phyloP scores from a whole-genome alignment of 1,284 basidiomycete species.

The Lignosus rhinocerotis region DNA sequence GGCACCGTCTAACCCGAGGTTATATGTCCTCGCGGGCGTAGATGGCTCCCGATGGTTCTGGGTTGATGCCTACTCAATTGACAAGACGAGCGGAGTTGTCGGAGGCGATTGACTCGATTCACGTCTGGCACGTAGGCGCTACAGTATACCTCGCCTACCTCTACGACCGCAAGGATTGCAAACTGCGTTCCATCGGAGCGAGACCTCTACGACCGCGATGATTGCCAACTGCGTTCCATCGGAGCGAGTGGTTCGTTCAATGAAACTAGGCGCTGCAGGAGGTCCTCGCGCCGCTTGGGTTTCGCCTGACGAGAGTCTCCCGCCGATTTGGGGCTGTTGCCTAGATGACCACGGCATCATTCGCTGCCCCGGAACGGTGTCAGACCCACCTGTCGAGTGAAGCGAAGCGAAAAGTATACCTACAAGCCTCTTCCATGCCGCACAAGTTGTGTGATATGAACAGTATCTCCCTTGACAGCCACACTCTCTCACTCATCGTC shows the following conservation, averaged over 20 bases:
- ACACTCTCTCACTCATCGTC: background rate
- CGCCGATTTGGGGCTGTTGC: background rate
- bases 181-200: background rate
- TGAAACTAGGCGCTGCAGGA: slow-evolving; percentile 5
- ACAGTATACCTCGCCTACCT: background rate
- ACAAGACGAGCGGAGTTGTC: slow-evolving; percentile 1
- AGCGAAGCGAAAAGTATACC: background rate
- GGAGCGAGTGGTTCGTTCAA: background rate
- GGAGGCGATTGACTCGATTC: background rate
- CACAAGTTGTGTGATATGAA: background rate
- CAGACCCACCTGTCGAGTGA: too few species aligned
- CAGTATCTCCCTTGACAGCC: background rate
- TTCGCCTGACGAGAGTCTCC: background rate
- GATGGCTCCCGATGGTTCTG: background rate
- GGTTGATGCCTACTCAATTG: background rate
- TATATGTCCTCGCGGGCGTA: background rate
- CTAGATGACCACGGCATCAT: too few species aligned
- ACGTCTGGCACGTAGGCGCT: background rate
- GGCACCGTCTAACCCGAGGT: background rate
- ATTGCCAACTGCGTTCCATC: background rate
- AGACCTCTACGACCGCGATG: background rate
- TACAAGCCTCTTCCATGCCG: background rate
- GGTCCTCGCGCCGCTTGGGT: background rate
- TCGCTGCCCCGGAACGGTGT: too few species aligned
- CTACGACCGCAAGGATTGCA: background rate